Evolutionary conservation across 1,284 basidiomycete genomes (phyloP), one percentile per base, ranked within the genome.

Genomic region (Cryptococcus sp.): DNA sequence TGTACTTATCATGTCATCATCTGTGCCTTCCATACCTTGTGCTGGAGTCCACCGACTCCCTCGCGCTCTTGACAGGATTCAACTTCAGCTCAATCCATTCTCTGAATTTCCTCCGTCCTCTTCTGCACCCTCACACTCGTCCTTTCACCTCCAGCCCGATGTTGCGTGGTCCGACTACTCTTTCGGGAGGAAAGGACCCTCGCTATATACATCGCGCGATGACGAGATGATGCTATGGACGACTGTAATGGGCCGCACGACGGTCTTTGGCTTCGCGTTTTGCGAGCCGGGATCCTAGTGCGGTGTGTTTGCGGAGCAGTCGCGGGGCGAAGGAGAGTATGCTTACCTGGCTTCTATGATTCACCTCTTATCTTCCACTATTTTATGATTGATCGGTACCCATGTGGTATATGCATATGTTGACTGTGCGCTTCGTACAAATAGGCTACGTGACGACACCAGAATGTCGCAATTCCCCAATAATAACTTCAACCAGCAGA

Each of bases 51-150:
- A 3, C n/a, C 40, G n/a, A n/a, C 40, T 15, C n/a, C n/a, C n/a
- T n/a, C 17, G 45, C 45, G 20, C 38, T 5, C 55, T 64, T 60
- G 65, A 73, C 55, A 76, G 69, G 76, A 77, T 77, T 77, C 67
- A 77, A 75, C 67, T 71, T 77, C 68, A 77, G 76, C 76, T 77
- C 68, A 77, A 77, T 77, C 76, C 76, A 77, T 77, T 77, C 76
- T 77, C 76, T 77, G 70, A 77, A 53, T 63, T 55, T 63, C 57
- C 52, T 58, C 56, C 47, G 51, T 59, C 54, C 54, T 61, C 65
- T 51, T 63, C 56, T 50, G 42, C 39, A 50, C 49, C 58, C 47
- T 50, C 63, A 58, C 60, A 55, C 67, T 63, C 57, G 53, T 66
- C 63, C 54, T 56, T 60, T 58, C 53, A 58, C 40, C 63, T 59